These are phyloP conservation scores for Zoysia japonica DNA, from an alignment of 176 grass and related monocot genomes.

Conservation along the genomic window DNA sequence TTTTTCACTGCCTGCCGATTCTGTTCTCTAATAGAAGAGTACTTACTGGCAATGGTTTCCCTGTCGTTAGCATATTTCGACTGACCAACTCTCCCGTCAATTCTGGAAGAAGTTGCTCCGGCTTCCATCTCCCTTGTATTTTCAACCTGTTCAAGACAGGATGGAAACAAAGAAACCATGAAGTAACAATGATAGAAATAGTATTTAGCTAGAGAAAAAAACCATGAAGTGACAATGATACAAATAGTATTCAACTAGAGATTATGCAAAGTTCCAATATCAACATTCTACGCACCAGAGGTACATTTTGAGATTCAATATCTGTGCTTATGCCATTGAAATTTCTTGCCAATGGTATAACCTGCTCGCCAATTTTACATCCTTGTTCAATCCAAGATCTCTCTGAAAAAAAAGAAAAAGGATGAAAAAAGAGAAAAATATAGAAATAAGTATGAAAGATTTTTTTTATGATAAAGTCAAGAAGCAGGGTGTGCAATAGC, in stretches of 20 bases:
- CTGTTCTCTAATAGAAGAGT: conserved; percentile 76
- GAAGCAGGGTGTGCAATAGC: background rate
- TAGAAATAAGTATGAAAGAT: background rate
- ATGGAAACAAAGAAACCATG: conserved; percentile 4
- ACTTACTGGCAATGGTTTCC: conserved; percentile 75
- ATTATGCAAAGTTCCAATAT: conserved; percentile 6
- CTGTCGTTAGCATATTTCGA: conserved; percentile 63
- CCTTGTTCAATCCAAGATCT: conserved; percentile 96
- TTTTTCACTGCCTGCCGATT: conserved; percentile 47
- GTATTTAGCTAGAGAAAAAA: conserved; percentile 5
- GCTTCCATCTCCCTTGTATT: conserved; percentile 61
- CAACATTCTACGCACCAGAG: conserved; percentile 36
- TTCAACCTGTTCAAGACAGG: conserved; percentile 50
- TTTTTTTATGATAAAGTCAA: background rate
- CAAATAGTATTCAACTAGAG: conserved; percentile 14
- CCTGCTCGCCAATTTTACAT: conserved; percentile 90
- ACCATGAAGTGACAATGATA: background rate
- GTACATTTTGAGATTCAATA: conserved; percentile 68
- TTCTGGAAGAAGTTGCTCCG: conserved; percentile 48
- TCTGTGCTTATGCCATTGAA: conserved; percentile 71
- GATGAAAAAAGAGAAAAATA: background rate
- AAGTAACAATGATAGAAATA: conserved; percentile 3
- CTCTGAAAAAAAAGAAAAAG: conserved; percentile 54
- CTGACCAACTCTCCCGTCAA: conserved; percentile 43
- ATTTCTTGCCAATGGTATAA: conserved; percentile 97